Conservation (phyloP, 257 asterid species). For the Solanum chilense region DNA sequence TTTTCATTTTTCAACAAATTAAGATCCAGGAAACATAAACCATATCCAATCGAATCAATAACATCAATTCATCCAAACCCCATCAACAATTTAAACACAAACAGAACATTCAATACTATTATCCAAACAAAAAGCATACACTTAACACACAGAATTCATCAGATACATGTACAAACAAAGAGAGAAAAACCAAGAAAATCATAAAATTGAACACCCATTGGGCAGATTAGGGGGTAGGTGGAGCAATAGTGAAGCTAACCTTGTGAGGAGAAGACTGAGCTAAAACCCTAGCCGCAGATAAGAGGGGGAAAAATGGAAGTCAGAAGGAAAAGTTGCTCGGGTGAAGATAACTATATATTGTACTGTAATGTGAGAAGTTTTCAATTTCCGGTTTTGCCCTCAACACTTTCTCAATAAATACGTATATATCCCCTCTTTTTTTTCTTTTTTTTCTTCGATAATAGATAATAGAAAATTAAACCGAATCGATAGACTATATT, state of each 20-base stretch:
- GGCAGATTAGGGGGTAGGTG: neutral
- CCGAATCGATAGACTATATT: neutral
- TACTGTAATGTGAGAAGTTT: neutral
- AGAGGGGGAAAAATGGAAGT: neutral
- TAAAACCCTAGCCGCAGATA: neutral
- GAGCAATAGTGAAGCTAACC: neutral
- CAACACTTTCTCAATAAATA: neutral
- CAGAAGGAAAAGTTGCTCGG: neutral
- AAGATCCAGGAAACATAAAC: neutral
- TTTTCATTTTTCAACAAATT: neutral
- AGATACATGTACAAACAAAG: neutral
- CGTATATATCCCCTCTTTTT: neutral
- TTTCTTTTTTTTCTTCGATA: rapidly evolving
- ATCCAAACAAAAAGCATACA: neutral
- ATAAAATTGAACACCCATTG: neutral
- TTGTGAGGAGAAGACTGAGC: neutral
- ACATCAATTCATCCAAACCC: neutral
- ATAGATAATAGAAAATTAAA: neutral
- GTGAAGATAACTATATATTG: neutral
- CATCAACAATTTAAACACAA: neutral
- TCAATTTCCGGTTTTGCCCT: neutral
- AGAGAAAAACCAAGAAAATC: neutral
- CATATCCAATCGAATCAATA: neutral
- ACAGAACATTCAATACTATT: neutral
- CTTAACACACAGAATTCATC: neutral